phyloP scores from a whole-genome alignment of 2,329 filamentous ascomycete genomes.

The Penicillium sp. region DNA sequence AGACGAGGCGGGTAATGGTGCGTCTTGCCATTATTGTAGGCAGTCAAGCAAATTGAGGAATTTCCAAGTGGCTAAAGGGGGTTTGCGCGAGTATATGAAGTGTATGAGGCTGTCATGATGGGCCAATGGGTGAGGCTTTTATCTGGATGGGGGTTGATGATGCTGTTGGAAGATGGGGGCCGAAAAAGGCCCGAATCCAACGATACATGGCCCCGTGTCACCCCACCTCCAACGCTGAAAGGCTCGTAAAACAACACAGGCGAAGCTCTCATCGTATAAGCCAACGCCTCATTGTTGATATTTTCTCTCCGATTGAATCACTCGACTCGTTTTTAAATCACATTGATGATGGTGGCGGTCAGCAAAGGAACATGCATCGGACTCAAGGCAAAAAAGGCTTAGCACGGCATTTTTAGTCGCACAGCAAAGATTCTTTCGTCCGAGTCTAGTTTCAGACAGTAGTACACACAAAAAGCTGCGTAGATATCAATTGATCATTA shows the following conservation, averaged over 20 bases:
- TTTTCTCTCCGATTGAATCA: background rate
- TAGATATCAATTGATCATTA: background rate
- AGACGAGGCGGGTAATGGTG: constrained; percentile 12
- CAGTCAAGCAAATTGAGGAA: no score
- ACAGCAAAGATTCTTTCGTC: no score
- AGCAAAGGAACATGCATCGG: background rate
- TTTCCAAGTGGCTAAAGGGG: background rate
- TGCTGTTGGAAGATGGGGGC: background rate
- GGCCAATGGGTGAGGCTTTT: background rate
- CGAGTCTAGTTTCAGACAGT: no score
- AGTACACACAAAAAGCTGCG: no score
- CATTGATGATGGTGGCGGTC: background rate
- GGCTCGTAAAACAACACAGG: no score
- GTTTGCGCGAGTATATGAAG: background rate
- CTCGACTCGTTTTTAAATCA: background rate
- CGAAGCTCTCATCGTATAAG: no score
- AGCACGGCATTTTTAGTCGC: background rate
- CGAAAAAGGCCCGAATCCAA: background rate
- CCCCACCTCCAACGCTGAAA: background rate
- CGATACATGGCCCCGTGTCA: no score
- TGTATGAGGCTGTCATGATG: background rate
- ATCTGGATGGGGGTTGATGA: background rate
- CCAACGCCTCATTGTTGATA: no score
- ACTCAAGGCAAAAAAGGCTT: background rate
- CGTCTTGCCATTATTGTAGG: constrained; percentile 4